Evolutionary conservation across 106 monocot species (phyloP).

Genomic region (Alisma plantagoaquatica): DNA sequence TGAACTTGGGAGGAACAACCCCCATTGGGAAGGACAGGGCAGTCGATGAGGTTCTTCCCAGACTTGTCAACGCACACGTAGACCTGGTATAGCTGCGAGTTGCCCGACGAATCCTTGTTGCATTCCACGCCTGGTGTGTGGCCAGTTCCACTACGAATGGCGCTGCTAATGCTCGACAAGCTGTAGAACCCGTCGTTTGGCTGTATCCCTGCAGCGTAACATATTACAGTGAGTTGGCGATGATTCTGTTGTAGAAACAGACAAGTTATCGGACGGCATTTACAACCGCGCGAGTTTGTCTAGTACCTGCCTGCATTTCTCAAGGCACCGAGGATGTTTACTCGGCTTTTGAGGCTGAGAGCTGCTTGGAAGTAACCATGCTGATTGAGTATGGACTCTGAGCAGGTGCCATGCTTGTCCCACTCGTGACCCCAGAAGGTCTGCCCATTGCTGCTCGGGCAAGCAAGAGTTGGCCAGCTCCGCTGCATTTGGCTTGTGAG

Average conservation of each 20-base stretch:
- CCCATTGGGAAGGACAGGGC: slow-evolving; percentile 17
- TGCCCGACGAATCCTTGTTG: slow-evolving; percentile 38
- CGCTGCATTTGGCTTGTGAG: slow-evolving; percentile 1
- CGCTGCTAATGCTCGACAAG: slow-evolving; percentile 15
- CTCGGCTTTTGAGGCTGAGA: slow-evolving; percentile 23
- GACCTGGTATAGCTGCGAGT: slow-evolving; percentile 48
- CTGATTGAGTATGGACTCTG: slow-evolving; percentile 34
- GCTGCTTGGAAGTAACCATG: slow-evolving; percentile 37
- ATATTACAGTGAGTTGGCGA: no score
- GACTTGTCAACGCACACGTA: slow-evolving; percentile 23
- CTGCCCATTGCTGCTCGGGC: slow-evolving; percentile 37
- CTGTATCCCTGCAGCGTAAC: slow-evolving; percentile 41
- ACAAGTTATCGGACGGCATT: no score
- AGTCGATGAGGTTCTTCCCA: slow-evolving; percentile 18
- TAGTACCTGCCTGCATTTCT: slow-evolving; percentile 20
- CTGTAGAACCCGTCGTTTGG: slow-evolving; percentile 41
- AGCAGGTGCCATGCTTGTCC: slow-evolving; percentile 56
- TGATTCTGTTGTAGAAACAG: no score
- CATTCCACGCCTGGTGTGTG: slow-evolving; percentile 34
- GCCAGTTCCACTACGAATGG: slow-evolving; percentile 20
- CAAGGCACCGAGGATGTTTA: slow-evolving; percentile 24
- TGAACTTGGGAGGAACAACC: slow-evolving; percentile 9
- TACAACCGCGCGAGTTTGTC: no score
- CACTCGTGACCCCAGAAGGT: slow-evolving; percentile 47
- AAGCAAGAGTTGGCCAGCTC: slow-evolving; percentile 52